phyloP scores from a whole-genome alignment of 2,329 filamentous ascomycete species.

The Talaromyces amestolkiae region DNA sequence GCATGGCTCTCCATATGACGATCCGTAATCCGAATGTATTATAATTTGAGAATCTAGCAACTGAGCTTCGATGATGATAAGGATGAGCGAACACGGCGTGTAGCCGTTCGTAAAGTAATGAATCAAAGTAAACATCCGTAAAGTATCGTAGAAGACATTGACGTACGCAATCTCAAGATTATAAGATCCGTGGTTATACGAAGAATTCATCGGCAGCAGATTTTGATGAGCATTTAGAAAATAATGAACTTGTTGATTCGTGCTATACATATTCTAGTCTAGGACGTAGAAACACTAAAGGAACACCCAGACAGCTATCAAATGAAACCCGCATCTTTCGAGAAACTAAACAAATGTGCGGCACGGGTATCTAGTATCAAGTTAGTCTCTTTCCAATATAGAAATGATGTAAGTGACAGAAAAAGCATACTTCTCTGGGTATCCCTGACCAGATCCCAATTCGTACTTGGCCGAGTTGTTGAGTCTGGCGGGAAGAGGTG shows the following conservation, averaged over 20 bases:
- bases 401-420: neutral
- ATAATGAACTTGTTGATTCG: neutral
- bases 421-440: slow-evolving; percentile 61
- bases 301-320: neutral
- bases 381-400: neutral
- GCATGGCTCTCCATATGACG: neutral
- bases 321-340: neutral
- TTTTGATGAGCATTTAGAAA: neutral
- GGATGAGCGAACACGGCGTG: neutral
- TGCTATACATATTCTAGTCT: slow-evolving; percentile 5
- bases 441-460: slow-evolving; percentile 65
- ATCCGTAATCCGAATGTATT: slow-evolving; percentile 4
- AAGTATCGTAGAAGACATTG: too few relatives aligned
- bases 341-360: slow-evolving; percentile 43
- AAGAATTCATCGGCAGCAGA: neutral
- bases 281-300: neutral
- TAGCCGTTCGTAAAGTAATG: neutral
- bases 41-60: slow-evolving; percentile 10
- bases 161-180: neutral
- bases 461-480: slow-evolving; percentile 60
- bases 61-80: neutral
- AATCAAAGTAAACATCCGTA: too few relatives aligned
- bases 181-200: neutral
- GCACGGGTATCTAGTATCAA: slow-evolving; percentile 42
- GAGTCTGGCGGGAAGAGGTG: slow-evolving; percentile 78